Conservation (phyloP, 192 early-diverging fungal genomes). For the Mortierella antarctica region DNA sequence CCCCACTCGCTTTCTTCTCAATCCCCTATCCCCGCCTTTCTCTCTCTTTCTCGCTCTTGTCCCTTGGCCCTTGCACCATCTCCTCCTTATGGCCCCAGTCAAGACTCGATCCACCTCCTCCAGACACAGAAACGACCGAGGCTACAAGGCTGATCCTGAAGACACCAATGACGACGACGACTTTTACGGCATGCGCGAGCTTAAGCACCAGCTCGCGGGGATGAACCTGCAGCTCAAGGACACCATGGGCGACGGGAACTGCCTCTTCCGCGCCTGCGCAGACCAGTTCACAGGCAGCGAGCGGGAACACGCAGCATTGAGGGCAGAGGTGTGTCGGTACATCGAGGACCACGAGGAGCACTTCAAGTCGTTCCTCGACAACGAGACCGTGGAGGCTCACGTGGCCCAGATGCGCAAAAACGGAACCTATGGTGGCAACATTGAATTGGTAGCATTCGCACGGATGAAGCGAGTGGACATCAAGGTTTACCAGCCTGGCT, state of each 20-base stretch:
- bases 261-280: slow-evolving; percentile 66
- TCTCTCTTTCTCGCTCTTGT: neutral
- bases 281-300: slow-evolving; percentile 76
- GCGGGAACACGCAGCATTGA: slow-evolving; percentile 61
- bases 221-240: slow-evolving; percentile 70
- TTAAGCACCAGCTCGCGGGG: slow-evolving; percentile 64
- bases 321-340: slow-evolving; percentile 71
- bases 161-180: slow-evolving; percentile 53
- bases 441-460: slow-evolving; percentile 81
- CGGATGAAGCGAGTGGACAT: slow-evolving; percentile 70
- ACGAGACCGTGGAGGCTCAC: slow-evolving; percentile 66
- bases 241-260: slow-evolving; percentile 80
- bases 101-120: slow-evolving; percentile 36
- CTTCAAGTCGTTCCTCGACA: slow-evolving; percentile 73
- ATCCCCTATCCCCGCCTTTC: neutral
- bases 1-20: neutral
- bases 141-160: slow-evolving; percentile 47
- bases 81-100: slow-evolving; percentile 24
- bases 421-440: slow-evolving; percentile 78
- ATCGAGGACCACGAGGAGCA: slow-evolving; percentile 67
- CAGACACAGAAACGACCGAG: neutral
- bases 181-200: slow-evolving; percentile 53
- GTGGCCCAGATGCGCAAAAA: slow-evolving; percentile 66
- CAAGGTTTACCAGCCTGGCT: slow-evolving; percentile 75
- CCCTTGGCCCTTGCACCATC: neutral